phyloP scores from a whole-genome alignment of 2,329 filamentous ascomycete species.

The Xylaria sp. region DNA sequence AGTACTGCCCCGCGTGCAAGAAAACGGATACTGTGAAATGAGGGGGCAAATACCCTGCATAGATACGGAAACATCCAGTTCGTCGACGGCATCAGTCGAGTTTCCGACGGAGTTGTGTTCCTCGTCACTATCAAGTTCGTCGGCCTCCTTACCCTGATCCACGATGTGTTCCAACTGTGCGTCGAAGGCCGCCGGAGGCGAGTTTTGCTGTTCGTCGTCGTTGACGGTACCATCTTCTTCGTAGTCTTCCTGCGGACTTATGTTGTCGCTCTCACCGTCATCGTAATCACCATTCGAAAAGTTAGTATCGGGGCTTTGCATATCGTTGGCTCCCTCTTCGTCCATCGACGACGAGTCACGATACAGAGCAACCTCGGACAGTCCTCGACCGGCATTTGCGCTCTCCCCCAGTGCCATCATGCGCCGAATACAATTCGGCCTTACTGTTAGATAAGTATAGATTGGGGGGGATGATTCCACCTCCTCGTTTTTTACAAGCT shows the following conservation, averaged over 20 bases:
- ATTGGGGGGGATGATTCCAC: constrained; percentile 42
- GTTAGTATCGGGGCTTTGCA: constrained; percentile 33
- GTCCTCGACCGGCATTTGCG: constrained; percentile 46
- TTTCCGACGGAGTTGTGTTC: constrained; percentile 28
- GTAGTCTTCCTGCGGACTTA: constrained; percentile 36
- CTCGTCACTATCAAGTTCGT: constrained; percentile 17
- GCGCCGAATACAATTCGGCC: constrained; percentile 47
- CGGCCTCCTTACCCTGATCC: constrained; percentile 18
- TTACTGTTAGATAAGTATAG: constrained; percentile 48
- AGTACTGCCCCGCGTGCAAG: constrained; percentile 15
- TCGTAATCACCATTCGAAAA: constrained; percentile 27
- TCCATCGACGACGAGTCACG: constrained; percentile 41
- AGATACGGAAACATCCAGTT: constrained; percentile 40
- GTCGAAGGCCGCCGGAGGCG: constrained; percentile 10
- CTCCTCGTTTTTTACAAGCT: constrained; percentile 47
- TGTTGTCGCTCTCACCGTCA: constrained; percentile 35
- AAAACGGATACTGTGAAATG: constrained; percentile 15
- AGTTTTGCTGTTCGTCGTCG: constrained; percentile 38
- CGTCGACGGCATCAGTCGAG: constrained; percentile 38
- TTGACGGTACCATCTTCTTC: constrained; percentile 34
- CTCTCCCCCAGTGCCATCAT: constrained; percentile 48
- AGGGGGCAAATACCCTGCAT: constrained; percentile 44
- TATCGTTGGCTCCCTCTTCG: constrained; percentile 33
- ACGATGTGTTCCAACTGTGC: constrained; percentile 6
- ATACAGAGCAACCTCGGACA: constrained; percentile 49